A percentile compares a stretch with the other conserved stretches of the same genome.
These are phyloP conservation scores for Colletotrichum theobromicola DNA, from an alignment of 2,329 filamentous ascomycete species.

Conservation along the genomic window DNA sequence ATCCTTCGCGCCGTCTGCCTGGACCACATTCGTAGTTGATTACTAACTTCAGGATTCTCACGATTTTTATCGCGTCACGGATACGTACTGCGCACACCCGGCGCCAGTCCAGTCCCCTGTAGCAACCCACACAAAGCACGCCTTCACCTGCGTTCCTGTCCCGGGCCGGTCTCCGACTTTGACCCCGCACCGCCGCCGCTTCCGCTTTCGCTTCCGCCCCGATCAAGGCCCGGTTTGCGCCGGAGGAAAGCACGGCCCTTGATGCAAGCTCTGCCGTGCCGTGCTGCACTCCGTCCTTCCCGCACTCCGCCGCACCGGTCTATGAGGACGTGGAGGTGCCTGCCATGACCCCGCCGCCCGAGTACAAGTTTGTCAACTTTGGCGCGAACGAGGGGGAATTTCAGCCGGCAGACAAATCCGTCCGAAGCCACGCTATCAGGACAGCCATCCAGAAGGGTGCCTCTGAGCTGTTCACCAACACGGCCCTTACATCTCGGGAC, in stretches of 20 bases:
- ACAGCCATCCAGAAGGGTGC: slow-evolving; percentile 15
- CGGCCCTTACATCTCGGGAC: background rate
- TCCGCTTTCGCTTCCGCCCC: background rate
- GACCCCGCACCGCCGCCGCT: background rate
- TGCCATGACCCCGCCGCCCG: background rate
- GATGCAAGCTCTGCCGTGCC: background rate
- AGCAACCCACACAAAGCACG: background rate
- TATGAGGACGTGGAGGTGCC: background rate
- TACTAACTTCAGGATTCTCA: background rate
- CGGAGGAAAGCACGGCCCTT: background rate
- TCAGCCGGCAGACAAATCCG: slow-evolving; percentile 9
- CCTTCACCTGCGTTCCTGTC: background rate
- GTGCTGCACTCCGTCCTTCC: background rate
- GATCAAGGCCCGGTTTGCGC: background rate
- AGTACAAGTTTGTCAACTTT: slow-evolving; percentile 21
- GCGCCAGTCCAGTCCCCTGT: background rate
- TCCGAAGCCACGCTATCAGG: slow-evolving; percentile 21
- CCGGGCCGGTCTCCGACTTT: background rate
- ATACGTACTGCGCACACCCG: background rate
- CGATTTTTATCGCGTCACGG: background rate
- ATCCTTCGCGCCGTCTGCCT: background rate
- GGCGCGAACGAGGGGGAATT: background rate
- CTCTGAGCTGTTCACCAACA: background rate
- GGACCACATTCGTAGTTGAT: background rate
- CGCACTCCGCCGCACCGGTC: background rate